Evolutionary conservation across 331 rosid genomes (phyloP).

Genomic region (Rosa hybrid): DNA sequence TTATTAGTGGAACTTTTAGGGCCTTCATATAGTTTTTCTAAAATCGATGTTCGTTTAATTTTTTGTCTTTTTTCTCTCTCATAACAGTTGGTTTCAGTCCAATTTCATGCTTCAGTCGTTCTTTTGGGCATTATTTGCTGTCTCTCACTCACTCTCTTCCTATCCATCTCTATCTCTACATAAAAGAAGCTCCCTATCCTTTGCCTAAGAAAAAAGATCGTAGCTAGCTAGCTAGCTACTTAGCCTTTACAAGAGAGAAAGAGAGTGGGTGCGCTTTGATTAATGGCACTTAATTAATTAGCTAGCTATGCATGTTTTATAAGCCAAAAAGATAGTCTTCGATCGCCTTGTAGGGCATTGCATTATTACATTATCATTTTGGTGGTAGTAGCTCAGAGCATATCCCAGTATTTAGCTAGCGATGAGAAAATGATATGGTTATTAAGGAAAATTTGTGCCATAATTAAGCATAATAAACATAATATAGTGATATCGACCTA

Average conservation of each 20-base stretch:
- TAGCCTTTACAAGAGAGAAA: conserved; percentile 33
- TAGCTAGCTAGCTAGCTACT: conserved; percentile 12
- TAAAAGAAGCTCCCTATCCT: conserved; percentile 40
- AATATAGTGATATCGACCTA: too few relatives aligned
- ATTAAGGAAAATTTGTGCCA: background rate
- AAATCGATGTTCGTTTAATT: conserved; percentile 18
- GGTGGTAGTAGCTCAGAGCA: conserved; percentile 23
- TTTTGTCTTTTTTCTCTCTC: background rate
- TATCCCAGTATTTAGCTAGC: background rate
- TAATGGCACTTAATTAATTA: background rate
- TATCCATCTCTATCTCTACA: background rate
- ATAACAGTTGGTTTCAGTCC: background rate
- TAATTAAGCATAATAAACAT: background rate
- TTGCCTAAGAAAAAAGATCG: conserved; percentile 26
- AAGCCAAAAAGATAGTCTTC: conserved; percentile 37
- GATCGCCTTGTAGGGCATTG: conserved; percentile 39
- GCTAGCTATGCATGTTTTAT: conserved; percentile 21
- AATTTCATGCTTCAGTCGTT: background rate
- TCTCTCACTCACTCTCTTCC: conserved; percentile 3
- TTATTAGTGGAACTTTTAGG: conserved; percentile 43
- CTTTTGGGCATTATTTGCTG: conserved; percentile 54
- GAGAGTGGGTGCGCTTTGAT: conserved; percentile 37
- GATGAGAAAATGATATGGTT: background rate
- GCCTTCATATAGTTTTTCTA: conserved; percentile 17
- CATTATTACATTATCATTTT: conserved; percentile 13